Base-by-base conservation (phyloP, 352 stramenopile species). In the Aphanomyces invadans region DNA sequence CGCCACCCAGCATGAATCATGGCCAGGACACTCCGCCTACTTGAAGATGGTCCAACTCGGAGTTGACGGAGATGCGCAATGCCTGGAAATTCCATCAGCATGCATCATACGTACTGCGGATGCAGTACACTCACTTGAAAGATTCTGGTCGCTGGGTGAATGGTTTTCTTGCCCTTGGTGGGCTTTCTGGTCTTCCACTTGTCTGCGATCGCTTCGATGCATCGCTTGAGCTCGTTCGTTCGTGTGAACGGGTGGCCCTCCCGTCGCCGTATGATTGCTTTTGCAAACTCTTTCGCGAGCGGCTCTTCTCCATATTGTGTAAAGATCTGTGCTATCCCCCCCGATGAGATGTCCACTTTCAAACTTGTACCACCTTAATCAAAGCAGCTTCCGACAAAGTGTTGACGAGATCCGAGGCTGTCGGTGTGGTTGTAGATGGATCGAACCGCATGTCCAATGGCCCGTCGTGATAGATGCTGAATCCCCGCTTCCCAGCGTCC, bases 401-500 rank as follows among this genome's bases (percentile, higher is more conserved):
- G 54, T 92, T 89, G 53, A 92, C 75, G 53, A 81, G 78, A 54
- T 90, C 72, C 1, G 81, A 80, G 0, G 84, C 84, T 12, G 81
- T 90, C 11, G 54, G 36, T 1, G 68, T 42, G 0, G 33, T 33
- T 44, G 54, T 53, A 5, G 65, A 60, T 68, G 87, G 82, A 59
- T 92, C 75, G 69, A 88, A 92, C 32, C 84, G 76, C 84, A 92
- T 92, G 72, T 92, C 81, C 29, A 92, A 62, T 38, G 84, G 84
- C 0, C 84, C 84, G 68, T 92, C 81, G 55, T 80, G 78, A 59
- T 84, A 70, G 46, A 80, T 81, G 72, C 82, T 90, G 67, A 92
- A 90, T 19, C 84, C 84, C 29, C 84, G 78, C 32, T 75, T 72
- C 10, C 76, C 70, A 49, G 79, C 73, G 61, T 92, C 84, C 55